A percentile compares a stretch with the other conserved stretches of the same genome.
Evolutionary conservation across 2,329 filamentous ascomycete genomes (phyloP).

Genomic region (Ophiostoma ips): DNA sequence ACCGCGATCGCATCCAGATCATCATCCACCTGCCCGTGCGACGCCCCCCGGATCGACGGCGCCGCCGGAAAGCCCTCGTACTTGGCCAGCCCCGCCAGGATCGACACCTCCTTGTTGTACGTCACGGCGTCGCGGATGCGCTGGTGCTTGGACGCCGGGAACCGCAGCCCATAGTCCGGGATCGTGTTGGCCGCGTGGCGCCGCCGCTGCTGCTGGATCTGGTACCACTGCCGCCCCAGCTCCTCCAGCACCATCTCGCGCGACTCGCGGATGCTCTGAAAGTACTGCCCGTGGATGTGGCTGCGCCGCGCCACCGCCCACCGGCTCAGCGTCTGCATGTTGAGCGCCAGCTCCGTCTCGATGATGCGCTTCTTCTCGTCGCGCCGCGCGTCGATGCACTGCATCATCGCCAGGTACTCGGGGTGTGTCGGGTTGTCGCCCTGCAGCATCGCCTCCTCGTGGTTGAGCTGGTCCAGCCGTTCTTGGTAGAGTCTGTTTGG

Average conservation of each 20-base stretch:
- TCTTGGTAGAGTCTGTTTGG: conserved; percentile 69
- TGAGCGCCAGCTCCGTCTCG: conserved; percentile 58
- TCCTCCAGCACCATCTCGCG: conserved; percentile 67
- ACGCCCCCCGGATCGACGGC: conserved; percentile 65
- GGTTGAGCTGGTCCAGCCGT: conserved; percentile 66
- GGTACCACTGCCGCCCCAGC: conserved; percentile 81
- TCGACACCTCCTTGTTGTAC: conserved; percentile 89
- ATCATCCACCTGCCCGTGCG: conserved; percentile 61
- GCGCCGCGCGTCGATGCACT: conserved; percentile 69
- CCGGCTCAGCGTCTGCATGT: conserved; percentile 56
- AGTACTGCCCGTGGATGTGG: conserved; percentile 81
- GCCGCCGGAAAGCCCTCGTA: conserved; percentile 93
- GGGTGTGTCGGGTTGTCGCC: conserved; percentile 62
- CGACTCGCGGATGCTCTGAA: conserved; percentile 70
- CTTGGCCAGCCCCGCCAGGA: conserved; percentile 81
- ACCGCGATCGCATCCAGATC: conserved; percentile 74
- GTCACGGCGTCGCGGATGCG: conserved; percentile 75
- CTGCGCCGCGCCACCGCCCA: conserved; percentile 69
- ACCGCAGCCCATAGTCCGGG: conserved; percentile 68
- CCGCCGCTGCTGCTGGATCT: conserved; percentile 71
- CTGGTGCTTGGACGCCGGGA: conserved; percentile 61
- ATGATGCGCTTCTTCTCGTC: conserved; percentile 69
- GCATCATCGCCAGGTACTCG: conserved; percentile 80
- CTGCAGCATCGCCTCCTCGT: conserved; percentile 48
- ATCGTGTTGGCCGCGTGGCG: conserved; percentile 54